Percentiles rank a stretch among this genome's conserved stretches.
Conservation (phyloP, 805 yeast species). For the Tetrapisispora arboricola region DNA sequence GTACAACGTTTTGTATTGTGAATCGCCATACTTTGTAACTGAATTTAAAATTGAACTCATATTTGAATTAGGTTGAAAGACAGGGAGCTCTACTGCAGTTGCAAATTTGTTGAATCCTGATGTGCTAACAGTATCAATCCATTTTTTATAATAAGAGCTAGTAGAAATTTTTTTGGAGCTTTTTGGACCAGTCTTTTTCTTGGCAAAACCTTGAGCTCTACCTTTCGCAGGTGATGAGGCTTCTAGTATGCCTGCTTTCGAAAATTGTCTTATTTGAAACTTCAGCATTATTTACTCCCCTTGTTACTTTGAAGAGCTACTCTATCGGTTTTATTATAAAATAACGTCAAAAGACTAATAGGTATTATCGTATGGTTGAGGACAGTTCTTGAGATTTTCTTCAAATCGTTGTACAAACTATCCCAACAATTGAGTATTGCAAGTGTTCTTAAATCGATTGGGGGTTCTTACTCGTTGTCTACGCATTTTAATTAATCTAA, state of each 20-base stretch:
- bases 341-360: too few relatives aligned
- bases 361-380: too few relatives aligned
- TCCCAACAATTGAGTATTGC: too few relatives aligned
- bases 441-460: too few relatives aligned
- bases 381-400: too few relatives aligned
- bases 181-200: constrained; percentile 9
- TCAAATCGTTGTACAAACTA: too few relatives aligned
- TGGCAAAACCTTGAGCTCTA: constrained; percentile 25
- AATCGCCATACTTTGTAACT: constrained; percentile 34
- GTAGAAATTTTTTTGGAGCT: constrained; percentile 20
- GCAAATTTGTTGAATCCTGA: constrained; percentile 25
- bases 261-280: constrained; percentile 1
- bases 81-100: constrained; percentile 14
- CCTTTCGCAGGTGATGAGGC: constrained; percentile 17
- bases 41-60: constrained; percentile 13
- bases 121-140: constrained; percentile 26
- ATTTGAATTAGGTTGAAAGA: constrained; percentile 11
- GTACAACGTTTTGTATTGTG: constrained; percentile 35
- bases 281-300: background rate
- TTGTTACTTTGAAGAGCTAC: background rate
- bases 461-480: too few relatives aligned
- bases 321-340: too few relatives aligned
- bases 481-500: too few relatives aligned
- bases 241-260: background rate
- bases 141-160: constrained; percentile 27